phyloP scores from a whole-genome alignment of 495 filamentous ascomycete species.

The Hypoxylon crocopeplum region DNA sequence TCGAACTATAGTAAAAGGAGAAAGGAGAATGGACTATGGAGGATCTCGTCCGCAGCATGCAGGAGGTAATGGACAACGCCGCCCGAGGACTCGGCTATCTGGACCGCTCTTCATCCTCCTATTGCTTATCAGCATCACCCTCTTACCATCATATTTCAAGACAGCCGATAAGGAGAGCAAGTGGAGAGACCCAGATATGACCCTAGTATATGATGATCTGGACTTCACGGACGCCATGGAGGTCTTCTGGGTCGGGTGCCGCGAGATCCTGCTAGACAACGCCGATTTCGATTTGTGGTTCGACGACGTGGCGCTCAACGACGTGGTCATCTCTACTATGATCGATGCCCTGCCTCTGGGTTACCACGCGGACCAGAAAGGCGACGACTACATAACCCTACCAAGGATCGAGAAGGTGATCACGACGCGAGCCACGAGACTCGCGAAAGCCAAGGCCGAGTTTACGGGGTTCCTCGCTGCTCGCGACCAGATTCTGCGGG shows the following conservation, averaged over 20 bases:
- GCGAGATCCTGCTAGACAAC: not conserved
- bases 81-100: too few species aligned
- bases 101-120: too few species aligned
- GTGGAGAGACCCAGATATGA: too few species aligned
- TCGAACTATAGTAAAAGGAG: not conserved
- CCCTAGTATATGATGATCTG: too few species aligned
- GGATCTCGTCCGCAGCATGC: too few species aligned
- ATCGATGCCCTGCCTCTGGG: not conserved
- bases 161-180: too few species aligned
- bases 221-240: not conserved
- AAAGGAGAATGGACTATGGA: not conserved
- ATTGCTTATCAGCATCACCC: too few species aligned
- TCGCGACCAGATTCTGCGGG: not conserved
- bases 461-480: not conserved
- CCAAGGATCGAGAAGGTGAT: not conserved
- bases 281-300: not conserved
- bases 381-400: not conserved
- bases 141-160: too few species aligned
- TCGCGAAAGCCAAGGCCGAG: constrained; percentile 2
- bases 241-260: not conserved
- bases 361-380: too few species aligned
- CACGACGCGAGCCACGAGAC: not conserved
- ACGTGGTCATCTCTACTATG: not conserved
- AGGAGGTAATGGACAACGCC: too few species aligned
- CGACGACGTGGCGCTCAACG: not conserved